Evolutionary conservation across 331 rosid species (phyloP).

Genomic region (Telfairia occidentalis): DNA sequence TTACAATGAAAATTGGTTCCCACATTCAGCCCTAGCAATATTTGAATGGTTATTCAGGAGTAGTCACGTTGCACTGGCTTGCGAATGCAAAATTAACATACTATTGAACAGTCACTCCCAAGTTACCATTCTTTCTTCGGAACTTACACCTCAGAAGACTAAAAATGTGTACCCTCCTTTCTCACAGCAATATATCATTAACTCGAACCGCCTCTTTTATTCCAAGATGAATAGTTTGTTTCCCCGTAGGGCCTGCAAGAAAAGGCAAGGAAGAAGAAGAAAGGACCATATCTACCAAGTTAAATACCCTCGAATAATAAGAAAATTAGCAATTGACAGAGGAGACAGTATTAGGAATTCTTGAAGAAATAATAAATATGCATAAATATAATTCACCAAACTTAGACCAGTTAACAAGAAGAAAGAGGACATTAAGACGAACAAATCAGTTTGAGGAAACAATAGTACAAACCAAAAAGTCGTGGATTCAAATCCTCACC

Average conservation of each 20-base stretch:
- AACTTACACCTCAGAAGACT: neutral
- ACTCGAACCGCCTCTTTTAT: slow-evolving; percentile 32
- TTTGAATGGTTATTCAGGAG: neutral
- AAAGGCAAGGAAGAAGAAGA: neutral
- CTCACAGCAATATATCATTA: slow-evolving; percentile 4
- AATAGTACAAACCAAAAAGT: no score
- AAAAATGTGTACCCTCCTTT: neutral
- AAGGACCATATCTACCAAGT: neutral
- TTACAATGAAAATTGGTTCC: neutral
- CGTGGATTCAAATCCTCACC: no score
- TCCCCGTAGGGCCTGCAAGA: slow-evolving; percentile 39
- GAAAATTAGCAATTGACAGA: neutral
- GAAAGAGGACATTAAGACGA: neutral
- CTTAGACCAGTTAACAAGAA: neutral
- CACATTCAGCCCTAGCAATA: neutral
- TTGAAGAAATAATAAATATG: neutral
- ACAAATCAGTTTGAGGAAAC: neutral
- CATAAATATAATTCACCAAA: neutral
- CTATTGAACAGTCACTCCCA: neutral
- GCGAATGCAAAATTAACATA: neutral
- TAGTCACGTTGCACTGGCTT: neutral
- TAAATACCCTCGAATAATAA: slow-evolving; percentile 7
- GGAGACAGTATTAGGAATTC: neutral
- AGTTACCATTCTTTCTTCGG: neutral
- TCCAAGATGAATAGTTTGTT: slow-evolving; percentile 33